Conservation (phyloP, 2,329 filamentous ascomycete genomes). For the Alternaria sp. region DNA sequence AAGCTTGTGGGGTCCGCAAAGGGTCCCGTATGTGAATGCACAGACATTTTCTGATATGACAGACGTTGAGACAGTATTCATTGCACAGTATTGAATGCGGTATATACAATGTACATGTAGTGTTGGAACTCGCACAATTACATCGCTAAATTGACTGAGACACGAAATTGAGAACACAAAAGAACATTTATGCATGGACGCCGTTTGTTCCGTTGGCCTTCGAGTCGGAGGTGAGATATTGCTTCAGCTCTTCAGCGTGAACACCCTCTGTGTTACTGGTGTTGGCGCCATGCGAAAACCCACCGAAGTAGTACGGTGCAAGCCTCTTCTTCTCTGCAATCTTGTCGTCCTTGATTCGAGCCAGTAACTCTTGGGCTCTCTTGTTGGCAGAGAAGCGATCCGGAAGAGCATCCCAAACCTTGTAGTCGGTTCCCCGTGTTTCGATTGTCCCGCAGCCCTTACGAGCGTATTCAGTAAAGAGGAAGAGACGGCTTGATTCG, state of each 20-base stretch:
- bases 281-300: constrained; percentile 45
- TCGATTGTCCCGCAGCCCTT: constrained; percentile 47
- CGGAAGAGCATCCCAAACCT: constrained; percentile 50
- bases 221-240: constrained; percentile 27
- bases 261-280: constrained; percentile 40
- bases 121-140: not conserved
- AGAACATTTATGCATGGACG: constrained; percentile 4
- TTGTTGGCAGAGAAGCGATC: constrained; percentile 50
- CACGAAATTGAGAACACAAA: not conserved
- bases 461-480: constrained; percentile 52
- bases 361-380: constrained; percentile 47
- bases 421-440: constrained; percentile 49
- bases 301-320: constrained; percentile 48
- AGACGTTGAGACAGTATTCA: not conserved
- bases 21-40: constrained; percentile 16
- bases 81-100: not conserved
- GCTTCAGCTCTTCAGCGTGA: constrained; percentile 38
- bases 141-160: not conserved
- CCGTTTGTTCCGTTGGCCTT: constrained; percentile 24
- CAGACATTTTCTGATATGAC: constrained; percentile 13
- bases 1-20: constrained; percentile 36
- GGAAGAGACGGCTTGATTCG: constrained; percentile 50
- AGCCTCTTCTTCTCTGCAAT: constrained; percentile 44
- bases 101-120: constrained; percentile 4
- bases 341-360: constrained; percentile 41